Percentiles rank a stretch among this genome's conserved stretches.
These are phyloP conservation scores for Apophysomyces sp. DNA, from an alignment of 371 early-diverging fungal genomes.

Conservation along the genomic window DNA sequence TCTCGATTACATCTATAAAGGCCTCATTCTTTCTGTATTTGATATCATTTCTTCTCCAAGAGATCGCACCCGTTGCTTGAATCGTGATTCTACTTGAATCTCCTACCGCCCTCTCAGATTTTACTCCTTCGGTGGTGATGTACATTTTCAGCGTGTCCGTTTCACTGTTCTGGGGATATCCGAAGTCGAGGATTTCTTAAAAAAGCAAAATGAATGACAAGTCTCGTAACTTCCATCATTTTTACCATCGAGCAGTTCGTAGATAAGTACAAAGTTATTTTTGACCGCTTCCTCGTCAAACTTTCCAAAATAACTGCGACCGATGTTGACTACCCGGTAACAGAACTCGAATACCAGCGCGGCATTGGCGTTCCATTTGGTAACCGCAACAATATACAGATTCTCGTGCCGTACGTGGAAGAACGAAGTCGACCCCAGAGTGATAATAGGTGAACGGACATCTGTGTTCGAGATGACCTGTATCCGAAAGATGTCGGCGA, in stretches of 20 bases:
- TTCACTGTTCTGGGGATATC: conserved; percentile 90
- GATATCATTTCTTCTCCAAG: conserved; percentile 88
- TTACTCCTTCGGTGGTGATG: conserved; percentile 86
- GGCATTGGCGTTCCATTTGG: conserved; percentile 82
- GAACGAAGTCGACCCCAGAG: conserved; percentile 83
- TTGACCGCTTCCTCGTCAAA: conserved; percentile 90
- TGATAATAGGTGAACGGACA: conserved; percentile 89
- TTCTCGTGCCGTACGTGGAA: conserved; percentile 92
- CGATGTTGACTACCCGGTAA: conserved; percentile 74
- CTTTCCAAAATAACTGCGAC: conserved; percentile 83
- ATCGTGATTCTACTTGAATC: conserved; percentile 84
- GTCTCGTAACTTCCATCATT: neutral
- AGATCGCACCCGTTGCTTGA: conserved; percentile 88
- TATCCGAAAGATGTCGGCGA: conserved; percentile 94
- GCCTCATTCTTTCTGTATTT: conserved; percentile 96
- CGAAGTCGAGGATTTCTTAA: conserved; percentile 88
- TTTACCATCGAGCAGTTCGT: conserved; percentile 88
- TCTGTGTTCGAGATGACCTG: conserved; percentile 93
- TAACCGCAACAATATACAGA: conserved; percentile 84
- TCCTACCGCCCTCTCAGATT: conserved; percentile 73
- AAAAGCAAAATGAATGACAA: neutral
- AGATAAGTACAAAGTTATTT: conserved; percentile 89
- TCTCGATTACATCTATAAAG: conserved; percentile 97
- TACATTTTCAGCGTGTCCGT: conserved; percentile 87
- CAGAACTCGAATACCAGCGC: conserved; percentile 86